Percentiles rank a stretch among this genome's conserved stretches.
Conservation (phyloP, 2,329 filamentous ascomycete genomes). For the Talaromyces sp. region DNA sequence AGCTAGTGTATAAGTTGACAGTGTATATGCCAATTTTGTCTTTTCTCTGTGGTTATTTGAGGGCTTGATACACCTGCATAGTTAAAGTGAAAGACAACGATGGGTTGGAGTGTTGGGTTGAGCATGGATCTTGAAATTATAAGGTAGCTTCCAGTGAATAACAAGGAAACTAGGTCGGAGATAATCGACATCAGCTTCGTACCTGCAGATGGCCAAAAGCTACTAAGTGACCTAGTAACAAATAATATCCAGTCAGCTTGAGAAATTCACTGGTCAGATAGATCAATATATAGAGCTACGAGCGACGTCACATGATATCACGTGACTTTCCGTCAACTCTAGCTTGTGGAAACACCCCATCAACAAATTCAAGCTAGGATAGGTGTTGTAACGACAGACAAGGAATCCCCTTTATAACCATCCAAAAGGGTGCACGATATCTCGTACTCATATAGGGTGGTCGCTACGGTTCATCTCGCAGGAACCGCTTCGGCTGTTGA, state of each 20-base stretch:
- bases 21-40: not conserved
- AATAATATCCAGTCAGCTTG: too few species aligned
- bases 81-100: too few species aligned
- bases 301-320: not conserved
- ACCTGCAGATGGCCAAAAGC: not conserved
- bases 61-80: too few species aligned
- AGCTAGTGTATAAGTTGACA: not conserved
- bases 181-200: not conserved
- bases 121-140: not conserved
- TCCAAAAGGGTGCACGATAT: not conserved
- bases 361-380: not conserved
- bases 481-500: constrained; percentile 7
- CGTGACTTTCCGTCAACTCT: not conserved
- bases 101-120: too few species aligned
- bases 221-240: not conserved
- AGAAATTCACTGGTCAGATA: too few species aligned
- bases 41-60: too few species aligned
- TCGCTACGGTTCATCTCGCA: not conserved
- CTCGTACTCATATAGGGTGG: not conserved
- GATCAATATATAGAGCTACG: too few species aligned
- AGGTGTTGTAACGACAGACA: not conserved
- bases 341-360: not conserved
- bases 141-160: not conserved
- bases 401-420: not conserved
- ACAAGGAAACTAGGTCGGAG: not conserved